Conservation (phyloP, 139 green algal genomes). For the Gonium pectorale region DNA sequence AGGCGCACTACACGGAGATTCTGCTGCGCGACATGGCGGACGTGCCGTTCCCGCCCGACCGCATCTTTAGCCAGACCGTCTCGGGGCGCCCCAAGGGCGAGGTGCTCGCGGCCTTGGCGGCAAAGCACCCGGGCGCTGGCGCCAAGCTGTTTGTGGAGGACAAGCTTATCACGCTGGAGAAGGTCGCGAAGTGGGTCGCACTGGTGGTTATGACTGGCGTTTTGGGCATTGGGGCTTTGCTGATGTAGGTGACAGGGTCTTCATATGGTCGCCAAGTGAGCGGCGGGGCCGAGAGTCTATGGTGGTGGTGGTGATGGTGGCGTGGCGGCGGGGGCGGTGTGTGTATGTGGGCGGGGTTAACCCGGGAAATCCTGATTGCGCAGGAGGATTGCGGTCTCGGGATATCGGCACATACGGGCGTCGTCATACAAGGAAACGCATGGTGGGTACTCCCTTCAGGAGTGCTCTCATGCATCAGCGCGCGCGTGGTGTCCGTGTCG, state of each 20-base stretch:
- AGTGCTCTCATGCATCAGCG: neutral
- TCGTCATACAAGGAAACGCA: neutral
- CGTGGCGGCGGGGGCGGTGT: too few species aligned
- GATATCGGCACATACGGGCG: too few species aligned
- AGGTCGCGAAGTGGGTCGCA: constrained; percentile 65
- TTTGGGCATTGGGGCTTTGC: neutral
- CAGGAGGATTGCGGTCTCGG: too few species aligned
- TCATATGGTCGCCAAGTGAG: too few species aligned
- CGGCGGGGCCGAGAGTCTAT: too few species aligned
- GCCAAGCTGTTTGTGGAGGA: constrained; percentile 92
- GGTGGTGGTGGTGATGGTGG: too few species aligned
- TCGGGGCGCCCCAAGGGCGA: constrained; percentile 55
- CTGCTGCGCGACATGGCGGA: constrained; percentile 89
- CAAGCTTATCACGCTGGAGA: constrained; percentile 91
- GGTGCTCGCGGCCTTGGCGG: constrained; percentile 75
- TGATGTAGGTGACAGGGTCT: neutral
- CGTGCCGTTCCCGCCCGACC: constrained; percentile 81
- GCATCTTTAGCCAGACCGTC: constrained; percentile 84
- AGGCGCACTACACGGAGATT: constrained; percentile 88
- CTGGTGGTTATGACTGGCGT: neutral
- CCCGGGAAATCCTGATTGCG: too few species aligned
- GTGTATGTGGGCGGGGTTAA: too few species aligned
- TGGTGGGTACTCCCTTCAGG: neutral
- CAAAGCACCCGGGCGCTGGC: constrained; percentile 61
- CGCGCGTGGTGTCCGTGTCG: neutral